Base-by-base conservation (phyloP, 352 stramenopile species). In the Peronospora farinosa region DNA sequence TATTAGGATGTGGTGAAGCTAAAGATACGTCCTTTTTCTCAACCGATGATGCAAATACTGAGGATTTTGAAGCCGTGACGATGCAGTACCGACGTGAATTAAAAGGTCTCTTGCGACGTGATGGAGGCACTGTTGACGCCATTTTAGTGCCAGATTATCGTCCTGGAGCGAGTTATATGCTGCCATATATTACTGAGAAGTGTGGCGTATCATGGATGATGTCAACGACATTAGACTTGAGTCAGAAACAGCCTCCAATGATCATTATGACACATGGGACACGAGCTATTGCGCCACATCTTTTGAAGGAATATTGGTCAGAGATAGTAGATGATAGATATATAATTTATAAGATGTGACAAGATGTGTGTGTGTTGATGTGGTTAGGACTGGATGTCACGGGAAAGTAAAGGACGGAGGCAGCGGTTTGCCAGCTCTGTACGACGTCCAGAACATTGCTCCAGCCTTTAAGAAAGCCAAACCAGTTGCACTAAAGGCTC, bases 191-290 rank as follows among this genome's bases (percentile, higher is more conserved):
- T 32, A 72, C 64, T 5, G 81, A 92, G 35, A 85, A 83, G 50
- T 78, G 69, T 17, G 64, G 54, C 1, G 59, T 63, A 7, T 63
- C 58, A 10, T 61, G 58, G 43, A 12, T 46, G 1, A 13, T 41
- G 23, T 36, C 52, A 17, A 30, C 39, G 28, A 15, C 27, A 47
- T 42, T 23, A 55, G 58, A 71, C 16, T 15, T 47, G 17, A 57
- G 31, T n/a, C 59, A 60, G 43, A 64, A 67, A 36, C 49, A 60
- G 5, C 46, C 78, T 17, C 70, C 74, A 21, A 53, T 60, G 12
- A 60, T 93, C 17, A 60, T 87, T 16, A 72, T 90, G 67, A 90
- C 80, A n/a, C 80, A 92, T 42, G 73, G 67, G 0, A 94, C 83
- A 11, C 69, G 79, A 54, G 78, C 83, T 19, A 74, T 94, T 12